Evolutionary conservation across 768 basidiomycete genomes (phyloP).

Genomic region (Termitomyces sp.): DNA sequence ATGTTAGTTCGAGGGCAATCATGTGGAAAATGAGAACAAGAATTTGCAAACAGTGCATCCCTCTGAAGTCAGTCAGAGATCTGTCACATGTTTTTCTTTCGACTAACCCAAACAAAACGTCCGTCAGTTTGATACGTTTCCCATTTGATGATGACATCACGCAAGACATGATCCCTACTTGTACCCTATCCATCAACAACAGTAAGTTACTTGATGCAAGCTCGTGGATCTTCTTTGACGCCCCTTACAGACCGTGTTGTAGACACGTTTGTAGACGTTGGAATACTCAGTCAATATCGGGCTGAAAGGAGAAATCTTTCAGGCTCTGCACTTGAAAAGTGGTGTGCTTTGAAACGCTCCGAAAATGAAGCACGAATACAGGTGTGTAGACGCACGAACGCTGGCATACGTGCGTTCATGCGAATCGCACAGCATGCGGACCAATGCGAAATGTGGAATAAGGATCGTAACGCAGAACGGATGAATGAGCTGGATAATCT

Average conservation of each 20-base stretch:
- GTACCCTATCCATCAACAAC: neutral
- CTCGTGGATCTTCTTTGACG: neutral
- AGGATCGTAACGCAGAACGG: conserved; percentile 4
- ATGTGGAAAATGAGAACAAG: conserved; percentile 13
- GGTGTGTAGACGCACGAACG: too few relatives aligned
- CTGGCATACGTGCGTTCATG: too few relatives aligned
- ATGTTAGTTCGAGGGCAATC: conserved; percentile 4
- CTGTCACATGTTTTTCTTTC: too few relatives aligned
- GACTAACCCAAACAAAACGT: neutral
- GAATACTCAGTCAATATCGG: neutral
- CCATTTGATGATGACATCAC: neutral
- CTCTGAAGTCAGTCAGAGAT: conserved; percentile 7
- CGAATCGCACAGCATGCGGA: conserved; percentile 17
- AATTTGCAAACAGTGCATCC: conserved; percentile 14
- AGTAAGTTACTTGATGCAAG: neutral
- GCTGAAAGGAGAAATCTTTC: neutral
- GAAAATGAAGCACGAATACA: neutral
- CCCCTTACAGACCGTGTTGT: neutral
- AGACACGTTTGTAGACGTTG: neutral
- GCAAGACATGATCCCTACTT: neutral
- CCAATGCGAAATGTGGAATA: conserved; percentile 11
- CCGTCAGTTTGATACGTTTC: neutral
- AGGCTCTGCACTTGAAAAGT: conserved; percentile 1
- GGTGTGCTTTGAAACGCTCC: conserved; percentile 3
- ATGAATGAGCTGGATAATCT: conserved; percentile 9